These are phyloP conservation scores for Paramecium octaurelia DNA, from an alignment of 73 alveolate genomes.

Conservation along the genomic window DNA sequence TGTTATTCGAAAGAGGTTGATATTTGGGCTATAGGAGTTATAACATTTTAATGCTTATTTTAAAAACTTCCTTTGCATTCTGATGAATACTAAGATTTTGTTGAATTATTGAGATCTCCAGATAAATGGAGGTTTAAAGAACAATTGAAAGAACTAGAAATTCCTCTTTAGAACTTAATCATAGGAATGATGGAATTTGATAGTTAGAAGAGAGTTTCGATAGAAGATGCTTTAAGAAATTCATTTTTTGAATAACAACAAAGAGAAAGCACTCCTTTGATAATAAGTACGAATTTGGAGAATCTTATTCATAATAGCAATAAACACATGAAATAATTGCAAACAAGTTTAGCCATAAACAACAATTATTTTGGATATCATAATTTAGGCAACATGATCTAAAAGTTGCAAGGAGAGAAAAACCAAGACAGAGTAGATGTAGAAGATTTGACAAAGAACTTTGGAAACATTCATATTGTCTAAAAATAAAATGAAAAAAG, in stretches of 20 bases:
- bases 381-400: background rate
- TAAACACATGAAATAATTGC: background rate
- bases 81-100: background rate
- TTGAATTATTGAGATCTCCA: background rate
- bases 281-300: background rate
- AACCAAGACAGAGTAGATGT: background rate
- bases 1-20: slow-evolving; percentile 2
- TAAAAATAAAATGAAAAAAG: background rate
- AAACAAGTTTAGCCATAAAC: background rate
- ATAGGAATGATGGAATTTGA: slow-evolving; percentile 62
- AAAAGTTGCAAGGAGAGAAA: background rate
- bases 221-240: slow-evolving; percentile 84
- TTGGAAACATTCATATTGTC: slow-evolving; percentile 35
- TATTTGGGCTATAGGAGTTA: slow-evolving; percentile 33
- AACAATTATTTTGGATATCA: background rate
- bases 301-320: background rate
- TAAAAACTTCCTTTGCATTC: background rate
- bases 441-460: background rate
- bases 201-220: slow-evolving; percentile 78
- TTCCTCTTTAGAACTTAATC: background rate
- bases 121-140: slow-evolving; percentile 25
- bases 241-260: slow-evolving; percentile 71
- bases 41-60: background rate
- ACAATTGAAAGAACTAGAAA: background rate
- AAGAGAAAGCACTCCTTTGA: background rate